Evolutionary conservation across 306 rosid species (phyloP).

Genomic region (Rubus parviflorus): DNA sequence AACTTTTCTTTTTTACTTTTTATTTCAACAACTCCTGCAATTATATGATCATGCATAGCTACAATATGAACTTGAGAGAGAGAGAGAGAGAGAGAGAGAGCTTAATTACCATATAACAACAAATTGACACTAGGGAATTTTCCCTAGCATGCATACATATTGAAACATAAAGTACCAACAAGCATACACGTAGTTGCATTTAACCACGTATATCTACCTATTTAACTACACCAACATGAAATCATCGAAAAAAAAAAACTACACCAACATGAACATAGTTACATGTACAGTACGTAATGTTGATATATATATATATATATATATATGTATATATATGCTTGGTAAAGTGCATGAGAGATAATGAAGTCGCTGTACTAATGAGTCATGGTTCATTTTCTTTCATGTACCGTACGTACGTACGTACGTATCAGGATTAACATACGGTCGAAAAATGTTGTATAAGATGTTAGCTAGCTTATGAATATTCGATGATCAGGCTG

Average conservation of each 20-base stretch:
- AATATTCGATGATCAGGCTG: neutral
- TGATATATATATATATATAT: neutral
- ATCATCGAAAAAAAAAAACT: no score
- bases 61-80: no score
- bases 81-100: no score
- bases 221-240: neutral
- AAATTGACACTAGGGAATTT: neutral
- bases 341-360: neutral
- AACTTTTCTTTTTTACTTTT: no score
- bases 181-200: neutral
- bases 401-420: neutral
- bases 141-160: neutral
- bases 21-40: no score
- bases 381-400: neutral
- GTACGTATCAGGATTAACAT: neutral
- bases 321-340: neutral
- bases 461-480: conserved; percentile 9
- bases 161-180: neutral
- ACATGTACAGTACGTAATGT: neutral
- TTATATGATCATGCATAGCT: no score
- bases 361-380: neutral
- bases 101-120: neutral
- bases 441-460: neutral
- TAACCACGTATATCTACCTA: neutral
- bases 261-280: neutral